Evolutionary conservation across 805 yeast genomes (phyloP), one percentile per base, ranked within the genome.

Genomic region (Metschnikowia drakensbergensis): DNA sequence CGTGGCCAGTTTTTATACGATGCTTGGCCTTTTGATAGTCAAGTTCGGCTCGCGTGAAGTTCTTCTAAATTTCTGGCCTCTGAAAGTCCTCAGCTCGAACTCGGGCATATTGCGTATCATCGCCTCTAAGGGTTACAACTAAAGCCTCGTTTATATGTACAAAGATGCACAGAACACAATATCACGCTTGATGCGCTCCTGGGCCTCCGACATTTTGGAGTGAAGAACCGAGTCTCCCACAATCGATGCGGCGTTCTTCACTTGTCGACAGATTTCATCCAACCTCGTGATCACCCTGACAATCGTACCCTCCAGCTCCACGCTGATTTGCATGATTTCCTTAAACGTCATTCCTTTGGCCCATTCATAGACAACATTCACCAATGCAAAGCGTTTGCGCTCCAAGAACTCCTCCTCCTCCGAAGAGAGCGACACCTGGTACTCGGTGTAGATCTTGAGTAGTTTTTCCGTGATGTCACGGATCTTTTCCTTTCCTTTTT

Each of bases 301-400:
- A 61, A 94, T 94, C 0, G 96, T 88, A 37, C 99, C 99, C 68
- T 94, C 99, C 33, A 89, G 91, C 59, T 91, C 96, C 17, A 82
- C 83, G 49, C 96, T 88, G 54, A 89, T 77, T 51, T 81, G 84
- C 85, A 91, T 94, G 54, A 94, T 92, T 49, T 89, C 95, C 54
- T 86, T 85, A 72, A 94, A 94, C 0, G 95, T 78, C 84, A 72
- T 77, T 2, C 99, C 99, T 55, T 95, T 77, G 1, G 98, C 97
- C 99, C 99, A 94, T 68, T 94, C 97, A 64, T 92, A 94, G 4
- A 92, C 96, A 9, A 89, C 96, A 63, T 90, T 92, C 67, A 89
- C 87, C 60, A 94, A 75, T 0, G 92, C 96, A 67, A 94, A 94
- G 56, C 98, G 74, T 58, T 88, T 84, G 54, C 84, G 79, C 48